phyloP scores from a whole-genome alignment of 2,329 filamentous ascomycete genomes.

The Penicillium brevicompactum region DNA sequence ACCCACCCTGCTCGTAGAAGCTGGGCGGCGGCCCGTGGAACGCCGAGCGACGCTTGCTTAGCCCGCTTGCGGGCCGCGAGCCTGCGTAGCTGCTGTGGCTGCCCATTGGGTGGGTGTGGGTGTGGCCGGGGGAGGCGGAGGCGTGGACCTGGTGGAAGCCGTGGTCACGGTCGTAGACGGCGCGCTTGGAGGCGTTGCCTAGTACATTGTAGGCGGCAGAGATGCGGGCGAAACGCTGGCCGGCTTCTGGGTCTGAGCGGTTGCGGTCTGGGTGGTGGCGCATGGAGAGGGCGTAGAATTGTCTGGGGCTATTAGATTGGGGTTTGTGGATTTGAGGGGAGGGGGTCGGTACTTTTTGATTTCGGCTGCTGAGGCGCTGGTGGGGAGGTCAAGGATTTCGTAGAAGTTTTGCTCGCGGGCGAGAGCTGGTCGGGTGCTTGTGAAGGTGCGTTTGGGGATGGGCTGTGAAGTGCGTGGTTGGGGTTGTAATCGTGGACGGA shows the following conservation, averaged over 20 bases:
- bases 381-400: slow-evolving; percentile 72
- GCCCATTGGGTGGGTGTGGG: slow-evolving; percentile 44
- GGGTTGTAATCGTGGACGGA: slow-evolving; percentile 3
- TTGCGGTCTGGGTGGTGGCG: slow-evolving; percentile 91
- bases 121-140: slow-evolving; percentile 27
- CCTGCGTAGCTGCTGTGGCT: slow-evolving; percentile 60
- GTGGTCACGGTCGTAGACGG: slow-evolving; percentile 71
- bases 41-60: slow-evolving; percentile 72
- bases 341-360: slow-evolving; percentile 73
- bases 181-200: slow-evolving; percentile 71
- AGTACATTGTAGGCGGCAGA: slow-evolving; percentile 82
- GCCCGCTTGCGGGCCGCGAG: slow-evolving; percentile 74
- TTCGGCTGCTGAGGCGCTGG: slow-evolving; percentile 69
- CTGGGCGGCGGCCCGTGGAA: slow-evolving; percentile 87
- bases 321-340: background rate
- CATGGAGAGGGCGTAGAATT: slow-evolving; percentile 91
- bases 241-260: slow-evolving; percentile 70
- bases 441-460: slow-evolving; percentile 39
- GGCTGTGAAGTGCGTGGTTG: background rate
- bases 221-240: slow-evolving; percentile 77
- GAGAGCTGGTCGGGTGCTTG: slow-evolving; percentile 41
- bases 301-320: slow-evolving; percentile 32
- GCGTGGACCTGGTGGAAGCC: slow-evolving; percentile 39
- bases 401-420: slow-evolving; percentile 68
- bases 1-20: slow-evolving; percentile 82